phyloP scores from a whole-genome alignment of 257 asterid genomes.

The Thymus quinquecostatus region DNA sequence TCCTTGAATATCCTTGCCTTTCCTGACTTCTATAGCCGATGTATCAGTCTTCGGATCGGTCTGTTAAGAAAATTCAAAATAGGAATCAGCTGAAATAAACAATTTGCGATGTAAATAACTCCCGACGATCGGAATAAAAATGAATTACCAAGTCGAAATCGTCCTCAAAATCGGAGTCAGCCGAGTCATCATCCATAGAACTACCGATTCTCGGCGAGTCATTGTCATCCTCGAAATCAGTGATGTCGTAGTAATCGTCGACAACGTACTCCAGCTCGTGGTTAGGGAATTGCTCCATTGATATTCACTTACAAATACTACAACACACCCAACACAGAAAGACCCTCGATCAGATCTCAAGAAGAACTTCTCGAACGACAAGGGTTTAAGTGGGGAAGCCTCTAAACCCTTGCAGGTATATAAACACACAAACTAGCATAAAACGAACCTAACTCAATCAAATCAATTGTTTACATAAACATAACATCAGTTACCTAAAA shows the following conservation, averaged over 20 bases:
- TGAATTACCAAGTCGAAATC: constrained; percentile 57
- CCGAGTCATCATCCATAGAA: constrained; percentile 38
- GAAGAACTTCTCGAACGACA: not conserved
- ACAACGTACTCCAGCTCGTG: constrained; percentile 62
- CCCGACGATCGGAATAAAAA: not conserved
- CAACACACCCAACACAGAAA: constrained; percentile 1
- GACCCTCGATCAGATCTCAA: not conserved
- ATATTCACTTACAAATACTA: constrained; percentile 22
- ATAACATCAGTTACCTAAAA: not conserved
- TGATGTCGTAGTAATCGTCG: constrained; percentile 49
- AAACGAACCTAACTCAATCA: constrained; percentile 18
- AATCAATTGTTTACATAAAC: not conserved
- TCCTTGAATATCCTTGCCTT: constrained; percentile 97
- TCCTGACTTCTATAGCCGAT: constrained; percentile 74
- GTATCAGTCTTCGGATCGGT: constrained; percentile 63
- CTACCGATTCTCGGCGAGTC: constrained; percentile 37
- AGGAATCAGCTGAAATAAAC: not conserved
- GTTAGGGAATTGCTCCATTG: constrained; percentile 66
- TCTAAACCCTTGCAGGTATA: constrained; percentile 6
- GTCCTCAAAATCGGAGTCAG: constrained; percentile 77
- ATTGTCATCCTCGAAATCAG: constrained; percentile 51
- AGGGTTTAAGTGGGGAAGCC: constrained; percentile 1
- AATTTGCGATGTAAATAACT: not conserved
- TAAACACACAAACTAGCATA: not conserved
- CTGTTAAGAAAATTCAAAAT: constrained; percentile 37